Evolutionary conservation across 805 yeast species (phyloP).

Genomic region (Dipodascopsis uninucleata): DNA sequence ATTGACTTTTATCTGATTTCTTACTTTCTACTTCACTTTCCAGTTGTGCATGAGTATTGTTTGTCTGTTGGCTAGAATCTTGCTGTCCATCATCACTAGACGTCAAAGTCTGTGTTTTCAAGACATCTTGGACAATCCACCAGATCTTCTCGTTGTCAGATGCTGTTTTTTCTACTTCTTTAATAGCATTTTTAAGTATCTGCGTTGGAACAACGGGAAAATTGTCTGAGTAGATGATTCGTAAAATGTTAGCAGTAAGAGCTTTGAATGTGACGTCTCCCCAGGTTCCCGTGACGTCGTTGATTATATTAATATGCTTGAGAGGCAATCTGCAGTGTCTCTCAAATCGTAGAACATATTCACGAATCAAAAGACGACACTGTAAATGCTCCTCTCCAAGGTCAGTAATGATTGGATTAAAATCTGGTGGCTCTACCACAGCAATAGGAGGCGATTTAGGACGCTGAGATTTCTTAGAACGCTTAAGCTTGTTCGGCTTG

Average conservation of each 20-base stretch:
- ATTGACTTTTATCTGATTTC: no score
- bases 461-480: constrained; percentile 4
- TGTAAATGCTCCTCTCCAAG: constrained; percentile 34
- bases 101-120: constrained; percentile 8
- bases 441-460: constrained; percentile 17
- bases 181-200: constrained; percentile 30
- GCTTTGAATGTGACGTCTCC: constrained; percentile 37
- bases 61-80: neutral
- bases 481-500: constrained; percentile 5
- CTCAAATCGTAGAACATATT: constrained; percentile 40
- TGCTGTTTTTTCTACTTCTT: constrained; percentile 36
- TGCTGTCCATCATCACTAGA: constrained; percentile 1
- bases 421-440: constrained; percentile 32
- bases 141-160: constrained; percentile 37
- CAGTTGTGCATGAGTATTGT: no score
- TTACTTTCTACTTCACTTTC: no score
- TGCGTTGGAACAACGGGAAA: constrained; percentile 29
- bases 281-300: constrained; percentile 40
- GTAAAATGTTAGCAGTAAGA: constrained; percentile 33
- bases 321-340: constrained; percentile 37
- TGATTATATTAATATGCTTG: constrained; percentile 34
- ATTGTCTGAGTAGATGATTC: constrained; percentile 35
- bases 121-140: constrained; percentile 31
- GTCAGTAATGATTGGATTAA: constrained; percentile 29
- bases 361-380: constrained; percentile 37